These are phyloP conservation scores for Schizophyllum amplum DNA, from an alignment of 1,284 basidiomycete genomes.

Conservation along the genomic window DNA sequence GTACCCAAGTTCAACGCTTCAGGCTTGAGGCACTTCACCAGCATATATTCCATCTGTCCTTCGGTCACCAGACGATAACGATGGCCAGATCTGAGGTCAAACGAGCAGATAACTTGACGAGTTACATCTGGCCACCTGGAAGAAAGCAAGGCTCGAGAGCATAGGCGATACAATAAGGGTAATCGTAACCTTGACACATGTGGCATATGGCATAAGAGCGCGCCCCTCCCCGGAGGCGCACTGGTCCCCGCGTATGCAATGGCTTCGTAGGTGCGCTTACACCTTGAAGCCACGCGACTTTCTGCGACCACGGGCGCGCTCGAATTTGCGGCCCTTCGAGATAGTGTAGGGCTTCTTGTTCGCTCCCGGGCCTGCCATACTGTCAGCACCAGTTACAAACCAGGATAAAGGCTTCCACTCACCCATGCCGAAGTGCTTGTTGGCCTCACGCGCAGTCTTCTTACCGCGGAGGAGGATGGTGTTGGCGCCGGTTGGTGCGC, in stretches of 20 bases:
- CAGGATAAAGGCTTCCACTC: conserved; percentile 18
- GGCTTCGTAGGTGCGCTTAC: conserved; percentile 29
- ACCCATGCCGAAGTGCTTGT: conserved; percentile 96
- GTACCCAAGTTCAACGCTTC: no score
- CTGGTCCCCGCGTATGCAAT: not conserved
- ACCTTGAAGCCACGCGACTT: conserved; percentile 89
- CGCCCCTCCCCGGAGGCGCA: not conserved
- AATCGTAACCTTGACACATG: not conserved
- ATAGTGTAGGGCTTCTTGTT: conserved; percentile 92
- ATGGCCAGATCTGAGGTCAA: no score
- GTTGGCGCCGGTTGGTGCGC: conserved; percentile 93
- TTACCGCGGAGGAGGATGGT: conserved; percentile 90
- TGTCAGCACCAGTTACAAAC: conserved; percentile 19
- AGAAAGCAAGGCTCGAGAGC: not conserved
- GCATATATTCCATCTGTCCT: no score
- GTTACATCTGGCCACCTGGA: no score
- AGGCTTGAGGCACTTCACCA: no score
- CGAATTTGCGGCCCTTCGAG: conserved; percentile 97
- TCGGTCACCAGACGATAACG: no score
- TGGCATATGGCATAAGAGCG: not conserved
- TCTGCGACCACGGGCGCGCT: conserved; percentile 88
- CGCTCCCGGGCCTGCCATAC: conserved; percentile 60
- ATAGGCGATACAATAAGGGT: not conserved
- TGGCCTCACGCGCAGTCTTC: conserved; percentile 89
- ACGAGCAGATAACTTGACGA: no score